Conservation (phyloP, 768 basidiomycete species). For the Erythrobasidium yunnanense region DNA sequence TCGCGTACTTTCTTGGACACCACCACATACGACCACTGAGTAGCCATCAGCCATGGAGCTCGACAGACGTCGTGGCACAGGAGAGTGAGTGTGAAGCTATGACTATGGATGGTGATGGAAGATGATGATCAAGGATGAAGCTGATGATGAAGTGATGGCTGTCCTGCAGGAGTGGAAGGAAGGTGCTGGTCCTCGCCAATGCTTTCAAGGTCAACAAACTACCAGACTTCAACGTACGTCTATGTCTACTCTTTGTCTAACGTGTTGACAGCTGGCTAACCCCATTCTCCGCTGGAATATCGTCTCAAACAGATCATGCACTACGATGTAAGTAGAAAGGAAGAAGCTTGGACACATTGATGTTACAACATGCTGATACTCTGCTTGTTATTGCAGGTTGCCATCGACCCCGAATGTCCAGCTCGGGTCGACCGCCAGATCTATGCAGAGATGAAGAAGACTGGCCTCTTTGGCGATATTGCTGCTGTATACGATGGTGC, state of each 20-base stretch:
- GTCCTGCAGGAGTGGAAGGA: background rate
- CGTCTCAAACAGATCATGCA: slow-evolving; percentile 5
- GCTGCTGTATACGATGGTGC: slow-evolving; percentile 26
- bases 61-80: background rate
- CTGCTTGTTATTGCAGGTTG: background rate
- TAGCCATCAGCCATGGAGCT: background rate
- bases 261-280: background rate
- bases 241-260: background rate
- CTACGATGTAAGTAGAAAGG: slow-evolving; percentile 25
- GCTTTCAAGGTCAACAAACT: slow-evolving; percentile 7
- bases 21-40: too few species aligned
- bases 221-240: slow-evolving; percentile 17
- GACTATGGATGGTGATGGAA: too few species aligned
- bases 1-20: too few species aligned
- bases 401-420: slow-evolving; percentile 1
- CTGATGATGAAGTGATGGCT: background rate
- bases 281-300: background rate
- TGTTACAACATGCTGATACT: background rate
- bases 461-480: background rate
- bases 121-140: background rate
- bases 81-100: slow-evolving; percentile 10
- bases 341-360: background rate
- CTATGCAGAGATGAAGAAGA: background rate
- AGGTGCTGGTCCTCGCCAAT: slow-evolving; percentile 20
- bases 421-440: slow-evolving; percentile 8